Percentiles rank a stretch among this genome's conserved stretches.
These are phyloP conservation scores for Sclerotinia glacialis DNA, from an alignment of 2,329 filamentous ascomycete species.

Conservation along the genomic window DNA sequence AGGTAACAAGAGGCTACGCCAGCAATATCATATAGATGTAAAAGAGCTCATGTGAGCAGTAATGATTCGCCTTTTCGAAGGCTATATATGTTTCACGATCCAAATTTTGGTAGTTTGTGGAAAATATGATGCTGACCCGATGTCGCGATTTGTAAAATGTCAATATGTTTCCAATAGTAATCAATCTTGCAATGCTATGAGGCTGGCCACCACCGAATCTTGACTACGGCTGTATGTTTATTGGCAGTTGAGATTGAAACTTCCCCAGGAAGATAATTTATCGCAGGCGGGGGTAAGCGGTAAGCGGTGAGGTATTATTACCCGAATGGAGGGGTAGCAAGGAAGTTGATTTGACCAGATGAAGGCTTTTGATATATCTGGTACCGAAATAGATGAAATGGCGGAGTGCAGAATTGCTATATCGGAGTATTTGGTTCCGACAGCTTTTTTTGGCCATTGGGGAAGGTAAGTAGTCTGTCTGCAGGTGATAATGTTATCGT, in stretches of 20 bases:
- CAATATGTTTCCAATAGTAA: background rate
- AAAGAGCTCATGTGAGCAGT: background rate
- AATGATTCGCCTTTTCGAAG: background rate
- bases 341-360: constrained; percentile 5
- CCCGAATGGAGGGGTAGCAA: constrained; percentile 7
- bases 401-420: background rate
- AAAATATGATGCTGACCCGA: constrained; percentile 1
- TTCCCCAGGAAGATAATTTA: background rate
- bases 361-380: background rate
- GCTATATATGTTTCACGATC: constrained; percentile 4
- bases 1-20: background rate
- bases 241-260: constrained; percentile 6
- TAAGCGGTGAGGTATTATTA: constrained; percentile 1
- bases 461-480: background rate
- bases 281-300: background rate
- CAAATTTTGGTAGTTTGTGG: background rate
- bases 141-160: background rate
- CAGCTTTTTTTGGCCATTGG: background rate
- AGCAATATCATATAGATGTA: background rate
- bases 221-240: constrained; percentile 6
- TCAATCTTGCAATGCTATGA: background rate
- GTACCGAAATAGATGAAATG: background rate
- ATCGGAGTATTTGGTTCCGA: background rate
- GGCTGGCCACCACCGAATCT: background rate
- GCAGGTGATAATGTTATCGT: background rate